A percentile compares a stretch with the other conserved stretches of the same genome.
phyloP scores from a whole-genome alignment of 305 asterid species.

The Solanum hybrid region DNA sequence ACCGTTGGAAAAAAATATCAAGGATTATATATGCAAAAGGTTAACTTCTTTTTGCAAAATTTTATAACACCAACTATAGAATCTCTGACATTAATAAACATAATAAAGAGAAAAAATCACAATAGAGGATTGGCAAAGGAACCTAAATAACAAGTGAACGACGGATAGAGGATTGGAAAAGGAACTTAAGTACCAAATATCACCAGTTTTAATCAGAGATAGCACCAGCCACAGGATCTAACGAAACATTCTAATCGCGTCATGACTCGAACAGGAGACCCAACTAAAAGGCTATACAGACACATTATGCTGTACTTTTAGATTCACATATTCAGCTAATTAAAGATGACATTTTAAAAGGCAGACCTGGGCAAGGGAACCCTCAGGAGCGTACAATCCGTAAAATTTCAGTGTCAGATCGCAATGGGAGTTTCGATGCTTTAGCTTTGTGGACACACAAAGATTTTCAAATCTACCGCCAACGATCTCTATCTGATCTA shows the following conservation, averaged over 20 bases:
- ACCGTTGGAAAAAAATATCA: neutral
- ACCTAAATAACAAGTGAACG: neutral
- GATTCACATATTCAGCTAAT: neutral
- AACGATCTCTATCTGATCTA: constrained; percentile 63
- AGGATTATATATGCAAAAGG: neutral
- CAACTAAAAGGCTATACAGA: neutral
- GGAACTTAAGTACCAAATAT: neutral
- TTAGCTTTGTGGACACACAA: constrained; percentile 68
- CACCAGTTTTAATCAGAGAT: neutral
- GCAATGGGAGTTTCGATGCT: constrained; percentile 71
- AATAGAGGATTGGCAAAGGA: neutral
- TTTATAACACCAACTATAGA: neutral
- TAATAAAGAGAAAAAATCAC: neutral
- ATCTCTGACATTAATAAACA: neutral
- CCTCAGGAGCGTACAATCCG: constrained; percentile 96
- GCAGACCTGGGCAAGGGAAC: constrained; percentile 91
- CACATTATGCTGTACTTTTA: neutral
- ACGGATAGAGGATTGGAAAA: neutral
- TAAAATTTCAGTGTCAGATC: constrained; percentile 79
- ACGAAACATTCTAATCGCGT: neutral
- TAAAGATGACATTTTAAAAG: neutral
- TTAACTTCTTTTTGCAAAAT: neutral
- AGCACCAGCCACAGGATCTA: neutral
- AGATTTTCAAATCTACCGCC: constrained; percentile 98
- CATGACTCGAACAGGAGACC: neutral